Conservation (phyloP, 2,329 filamentous ascomycete genomes). For the Aspergillus sp. region DNA sequence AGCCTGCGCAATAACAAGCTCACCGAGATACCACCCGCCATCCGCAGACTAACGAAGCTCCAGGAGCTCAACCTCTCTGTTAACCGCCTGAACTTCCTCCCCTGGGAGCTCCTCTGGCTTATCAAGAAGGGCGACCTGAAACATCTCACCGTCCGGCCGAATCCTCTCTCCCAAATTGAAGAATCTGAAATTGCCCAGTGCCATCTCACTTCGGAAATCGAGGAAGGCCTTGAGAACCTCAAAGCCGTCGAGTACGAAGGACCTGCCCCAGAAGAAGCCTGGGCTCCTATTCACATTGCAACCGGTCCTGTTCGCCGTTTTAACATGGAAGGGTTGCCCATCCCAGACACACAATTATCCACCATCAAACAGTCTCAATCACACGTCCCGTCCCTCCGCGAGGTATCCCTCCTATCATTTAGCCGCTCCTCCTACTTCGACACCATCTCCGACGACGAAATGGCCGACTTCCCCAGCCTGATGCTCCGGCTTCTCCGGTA, state of each 20-base stretch:
- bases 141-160: conserved; percentile 40
- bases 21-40: conserved; percentile 40
- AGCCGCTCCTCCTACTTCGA: conserved; percentile 37
- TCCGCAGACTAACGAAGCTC: conserved; percentile 42
- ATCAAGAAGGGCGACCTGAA: conserved; percentile 38
- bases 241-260: conserved; percentile 26
- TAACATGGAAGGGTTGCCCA: conserved; percentile 35
- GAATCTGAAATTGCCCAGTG: conserved; percentile 32
- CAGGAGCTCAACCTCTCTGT: conserved; percentile 47
- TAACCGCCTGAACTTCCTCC: conserved; percentile 44
- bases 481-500: conserved; percentile 37
- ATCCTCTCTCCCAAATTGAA: conserved; percentile 38
- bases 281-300: conserved; percentile 38
- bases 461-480: conserved; percentile 32
- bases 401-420: conserved; percentile 42
- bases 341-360: conserved; percentile 11
- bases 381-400: conserved; percentile 42
- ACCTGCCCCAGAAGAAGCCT: conserved; percentile 28
- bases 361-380: conserved; percentile 3
- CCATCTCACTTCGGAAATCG: conserved; percentile 22
- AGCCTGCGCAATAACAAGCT: conserved; percentile 49
- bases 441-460: conserved; percentile 36
- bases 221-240: conserved; percentile 5
- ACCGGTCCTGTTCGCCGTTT: conserved; percentile 32
- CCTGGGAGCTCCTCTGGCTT: conserved; percentile 46